Evolutionary conservation across 2,329 filamentous ascomycete species (phyloP), one percentile per base, ranked within the genome.

Genomic region (Diplodia intermedia): DNA sequence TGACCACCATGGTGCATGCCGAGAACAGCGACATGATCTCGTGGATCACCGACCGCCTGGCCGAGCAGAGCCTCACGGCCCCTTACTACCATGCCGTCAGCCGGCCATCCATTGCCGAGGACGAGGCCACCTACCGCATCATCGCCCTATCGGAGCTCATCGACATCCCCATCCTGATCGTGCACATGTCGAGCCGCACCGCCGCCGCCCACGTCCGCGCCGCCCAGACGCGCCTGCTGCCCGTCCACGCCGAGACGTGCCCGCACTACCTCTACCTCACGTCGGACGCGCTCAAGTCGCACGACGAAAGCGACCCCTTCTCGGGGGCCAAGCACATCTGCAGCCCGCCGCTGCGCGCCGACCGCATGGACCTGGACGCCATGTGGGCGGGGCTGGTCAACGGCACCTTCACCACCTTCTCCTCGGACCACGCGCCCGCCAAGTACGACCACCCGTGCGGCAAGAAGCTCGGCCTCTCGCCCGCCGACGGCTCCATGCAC

Each of bases 111-210:
- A 67, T 67, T 31, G 65, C 65, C 54, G 65, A 67, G 38, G 65
- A 67, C 54, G 83, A 86, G 73, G 84, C 84, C 5, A 82, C 78
- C 4, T 82, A 86, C 72, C 81, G 85, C 7, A 83, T 82, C 54
- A 86, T 86, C 67, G 79, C 80, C 2, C 75, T 87, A 0, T 80
- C 83, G 0, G 80, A 83, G 69, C 75, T 86, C 9, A 81, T 82
- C 4, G 81, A 86, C 69, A 80, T 81, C 0, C 85, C 85, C 0
- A 84, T 86, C 57, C 73, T 86, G 47, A 80, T 87, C 38, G 85
- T 86, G 49, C 85, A 86, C 72, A 81, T 86, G 74, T 82, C 79
- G 6, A 83, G 82, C 12, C 73, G 75, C 52, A 71, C 73, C 4
- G 76, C 77, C 0, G 71, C 76, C n/a, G 57, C 65, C 31, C 77